phyloP scores from a whole-genome alignment of 176 grass and related monocot genomes.

The Miscanthus lutarioriparius region DNA sequence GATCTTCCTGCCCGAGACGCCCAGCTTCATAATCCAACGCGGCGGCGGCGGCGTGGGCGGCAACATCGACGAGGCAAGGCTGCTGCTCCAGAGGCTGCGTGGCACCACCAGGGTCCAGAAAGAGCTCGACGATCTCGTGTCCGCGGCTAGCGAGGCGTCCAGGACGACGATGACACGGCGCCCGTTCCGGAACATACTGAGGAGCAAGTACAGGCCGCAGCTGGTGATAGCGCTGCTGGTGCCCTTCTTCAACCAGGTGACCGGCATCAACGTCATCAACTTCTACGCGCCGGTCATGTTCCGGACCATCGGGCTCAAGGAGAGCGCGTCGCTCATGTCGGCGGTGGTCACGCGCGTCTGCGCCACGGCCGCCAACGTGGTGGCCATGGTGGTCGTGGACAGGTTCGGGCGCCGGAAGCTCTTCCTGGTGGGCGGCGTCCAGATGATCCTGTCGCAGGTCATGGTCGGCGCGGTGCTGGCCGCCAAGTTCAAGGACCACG shows the following conservation, averaged over 20 bases:
- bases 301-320: conserved; percentile 74
- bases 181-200: conserved; percentile 52
- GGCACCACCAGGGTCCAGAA: conserved; percentile 60
- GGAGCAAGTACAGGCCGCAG: conserved; percentile 68
- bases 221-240: conserved; percentile 68
- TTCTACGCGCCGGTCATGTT: conserved; percentile 87
- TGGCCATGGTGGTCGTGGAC: conserved; percentile 70
- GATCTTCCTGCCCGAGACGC: conserved; percentile 84
- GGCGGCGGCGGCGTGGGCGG: conserved; percentile 22
- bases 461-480: conserved; percentile 58
- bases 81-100: conserved; percentile 63
- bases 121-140: conserved; percentile 70
- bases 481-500: conserved; percentile 59
- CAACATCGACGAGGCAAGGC: conserved; percentile 47
- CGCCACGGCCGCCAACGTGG: conserved; percentile 55
- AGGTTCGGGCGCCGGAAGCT: conserved; percentile 60
- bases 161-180: conserved; percentile 26
- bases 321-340: conserved; percentile 69
- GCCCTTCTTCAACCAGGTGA: conserved; percentile 80
- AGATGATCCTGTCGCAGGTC: conserved; percentile 72
- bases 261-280: conserved; percentile 79
- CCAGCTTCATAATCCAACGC: conserved; percentile 70
- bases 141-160: conserved; percentile 39
- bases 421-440: conserved; percentile 55
- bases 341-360: conserved; percentile 67